phyloP scores from a whole-genome alignment of 2,329 filamentous ascomycete species.

The Ceratocystis huliohia region DNA sequence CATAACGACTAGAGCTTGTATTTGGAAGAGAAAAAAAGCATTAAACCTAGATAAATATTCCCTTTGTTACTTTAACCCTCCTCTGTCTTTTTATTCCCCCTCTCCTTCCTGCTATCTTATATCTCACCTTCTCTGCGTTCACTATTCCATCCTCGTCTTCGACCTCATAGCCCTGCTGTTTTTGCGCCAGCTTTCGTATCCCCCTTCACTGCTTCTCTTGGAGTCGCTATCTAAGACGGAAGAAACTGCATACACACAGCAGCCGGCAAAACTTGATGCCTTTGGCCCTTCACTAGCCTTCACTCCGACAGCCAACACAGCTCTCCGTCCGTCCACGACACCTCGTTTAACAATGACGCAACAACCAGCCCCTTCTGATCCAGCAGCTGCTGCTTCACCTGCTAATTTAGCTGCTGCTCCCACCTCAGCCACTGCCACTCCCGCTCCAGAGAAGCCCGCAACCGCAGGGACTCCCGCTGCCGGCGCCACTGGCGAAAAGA shows the following conservation, averaged over 20 bases:
- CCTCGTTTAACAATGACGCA: slow-evolving; percentile 7
- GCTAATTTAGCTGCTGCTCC: neutral
- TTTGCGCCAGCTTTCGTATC: no score
- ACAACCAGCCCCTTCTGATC: slow-evolving; percentile 6
- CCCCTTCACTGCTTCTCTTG: no score
- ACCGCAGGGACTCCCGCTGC: slow-evolving; percentile 8
- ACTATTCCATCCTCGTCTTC: no score
- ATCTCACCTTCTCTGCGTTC: neutral
- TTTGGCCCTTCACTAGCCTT: neutral
- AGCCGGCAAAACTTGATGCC: no score
- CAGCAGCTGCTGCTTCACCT: neutral
- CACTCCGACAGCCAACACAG: neutral
- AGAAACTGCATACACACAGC: no score
- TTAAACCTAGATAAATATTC: neutral
- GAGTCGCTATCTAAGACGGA: no score
- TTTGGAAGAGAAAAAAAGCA: neutral
- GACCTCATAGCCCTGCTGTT: no score
- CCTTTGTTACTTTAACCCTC: neutral
- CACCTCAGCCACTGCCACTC: neutral
- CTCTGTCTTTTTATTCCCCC: neutral
- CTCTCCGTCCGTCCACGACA: neutral
- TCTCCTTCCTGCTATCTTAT: neutral
- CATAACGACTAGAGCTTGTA: neutral
- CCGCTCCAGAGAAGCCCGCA: neutral
- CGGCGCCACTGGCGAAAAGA: slow-evolving; percentile 32